These are phyloP conservation scores for Camellia lanceoleosa DNA, from an alignment of 148 eudicot genomes.

Conservation along the genomic window DNA sequence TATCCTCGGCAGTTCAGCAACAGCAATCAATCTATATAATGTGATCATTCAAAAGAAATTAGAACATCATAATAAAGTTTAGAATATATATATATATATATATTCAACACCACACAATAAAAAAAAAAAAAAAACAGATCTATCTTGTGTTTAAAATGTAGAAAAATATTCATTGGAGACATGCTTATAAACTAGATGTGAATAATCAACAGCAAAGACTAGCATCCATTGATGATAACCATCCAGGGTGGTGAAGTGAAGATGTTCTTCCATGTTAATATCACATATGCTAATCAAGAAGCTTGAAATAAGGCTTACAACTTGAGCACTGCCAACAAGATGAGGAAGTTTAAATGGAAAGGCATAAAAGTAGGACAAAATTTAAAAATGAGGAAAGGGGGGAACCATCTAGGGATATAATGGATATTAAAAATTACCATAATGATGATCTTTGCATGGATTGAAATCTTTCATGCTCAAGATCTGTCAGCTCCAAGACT, in stretches of 20 bases:
- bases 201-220: not conserved
- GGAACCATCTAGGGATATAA: too few species aligned
- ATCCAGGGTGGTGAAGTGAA: not conserved
- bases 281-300: not conserved
- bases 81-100: too few species aligned
- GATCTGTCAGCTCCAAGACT: conserved; percentile 44
- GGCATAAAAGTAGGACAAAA: not conserved
- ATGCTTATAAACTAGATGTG: not conserved
- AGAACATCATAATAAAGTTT: not conserved
- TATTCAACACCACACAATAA: not conserved
- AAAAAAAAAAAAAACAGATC: not conserved
- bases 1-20: not conserved
- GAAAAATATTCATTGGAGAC: not conserved
- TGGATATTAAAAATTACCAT: conserved; percentile 52
- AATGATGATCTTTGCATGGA: conserved; percentile 49
- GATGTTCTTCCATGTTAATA: not conserved
- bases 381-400: not conserved
- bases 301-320: not conserved
- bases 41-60: not conserved
- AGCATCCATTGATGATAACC: not conserved
- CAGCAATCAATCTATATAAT: conserved; percentile 1
- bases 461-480: conserved; percentile 29
- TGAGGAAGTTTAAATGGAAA: not conserved
- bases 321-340: not conserved
- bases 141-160: not conserved